Evolutionary conservation across 148 eudicot genomes (phyloP).

Genomic region (Rhododendron mucronatum): DNA sequence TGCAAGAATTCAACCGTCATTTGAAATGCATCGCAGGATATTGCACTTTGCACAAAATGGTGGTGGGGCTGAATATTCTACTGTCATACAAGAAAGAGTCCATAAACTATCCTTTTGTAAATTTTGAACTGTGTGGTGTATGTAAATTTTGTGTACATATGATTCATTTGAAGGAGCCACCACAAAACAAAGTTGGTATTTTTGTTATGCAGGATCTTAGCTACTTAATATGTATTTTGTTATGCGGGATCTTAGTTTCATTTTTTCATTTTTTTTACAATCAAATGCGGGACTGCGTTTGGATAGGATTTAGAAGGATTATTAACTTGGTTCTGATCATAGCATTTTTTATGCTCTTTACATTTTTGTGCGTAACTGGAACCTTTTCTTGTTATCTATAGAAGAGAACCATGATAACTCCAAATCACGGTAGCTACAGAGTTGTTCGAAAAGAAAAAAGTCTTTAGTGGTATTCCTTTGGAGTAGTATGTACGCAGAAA

Average conservation of each 20-base stretch:
- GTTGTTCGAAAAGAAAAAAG: no score
- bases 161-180: neutral
- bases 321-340: neutral
- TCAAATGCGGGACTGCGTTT: no score
- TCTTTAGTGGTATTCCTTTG: no score
- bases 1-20: slow-evolving; percentile 65
- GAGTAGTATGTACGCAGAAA: no score
- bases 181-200: neutral
- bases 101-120: slow-evolving; percentile 25
- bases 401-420: neutral
- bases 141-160: neutral
- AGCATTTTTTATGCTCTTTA: no score
- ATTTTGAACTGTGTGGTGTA: neutral
- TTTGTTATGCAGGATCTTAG: no score
- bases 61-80: slow-evolving; percentile 48
- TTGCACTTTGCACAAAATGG: slow-evolving; percentile 64
- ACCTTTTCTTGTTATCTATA: neutral
- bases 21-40: slow-evolving; percentile 48
- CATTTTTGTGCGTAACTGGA: neutral
- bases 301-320: neutral
- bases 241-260: no score
- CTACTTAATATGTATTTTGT: no score
- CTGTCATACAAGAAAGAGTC: slow-evolving; percentile 49
- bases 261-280: no score
- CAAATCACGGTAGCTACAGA: neutral